phyloP scores from a whole-genome alignment of 805 yeast species.

The Brettanomyces custersianus region DNA sequence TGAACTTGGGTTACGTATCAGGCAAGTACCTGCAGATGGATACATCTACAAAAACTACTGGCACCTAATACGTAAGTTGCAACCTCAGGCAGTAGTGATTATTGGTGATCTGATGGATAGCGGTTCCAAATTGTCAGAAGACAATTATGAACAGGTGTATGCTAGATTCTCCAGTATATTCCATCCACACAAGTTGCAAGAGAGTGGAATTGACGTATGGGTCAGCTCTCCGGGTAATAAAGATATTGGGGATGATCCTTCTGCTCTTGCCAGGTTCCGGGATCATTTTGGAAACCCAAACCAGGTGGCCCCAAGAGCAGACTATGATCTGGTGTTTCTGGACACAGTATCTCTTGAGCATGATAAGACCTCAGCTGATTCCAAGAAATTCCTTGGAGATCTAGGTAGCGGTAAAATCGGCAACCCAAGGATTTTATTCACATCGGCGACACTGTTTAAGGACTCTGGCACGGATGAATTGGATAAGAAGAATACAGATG shows the following conservation, averaged over 20 bases:
- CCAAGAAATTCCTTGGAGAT: constrained; percentile 42
- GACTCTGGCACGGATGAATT: constrained; percentile 58
- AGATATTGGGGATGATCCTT: constrained; percentile 87
- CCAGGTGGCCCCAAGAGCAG: constrained; percentile 43
- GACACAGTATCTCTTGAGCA: constrained; percentile 79
- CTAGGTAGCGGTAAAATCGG: constrained; percentile 19
- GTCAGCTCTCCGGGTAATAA: constrained; percentile 76
- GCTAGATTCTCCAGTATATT: constrained; percentile 59
- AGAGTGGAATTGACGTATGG: constrained; percentile 28
- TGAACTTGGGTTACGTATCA: constrained; percentile 37
- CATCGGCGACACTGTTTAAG: constrained; percentile 84
- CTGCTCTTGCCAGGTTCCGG: constrained; percentile 58
- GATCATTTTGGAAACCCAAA: constrained; percentile 67
- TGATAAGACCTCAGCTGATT: constrained; percentile 33
- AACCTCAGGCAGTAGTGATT: constrained; percentile 71
- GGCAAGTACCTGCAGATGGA: constrained; percentile 60
- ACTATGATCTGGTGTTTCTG: constrained; percentile 64
- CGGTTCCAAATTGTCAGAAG: constrained; percentile 50
- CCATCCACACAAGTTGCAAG: constrained; percentile 26
- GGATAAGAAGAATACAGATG: constrained; percentile 45
- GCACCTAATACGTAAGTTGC: constrained; percentile 44
- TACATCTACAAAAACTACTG: constrained; percentile 74
- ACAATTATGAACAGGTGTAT: constrained; percentile 52
- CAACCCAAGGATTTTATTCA: constrained; percentile 58
- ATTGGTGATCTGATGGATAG: constrained; percentile 93